Evolutionary conservation across 1,284 basidiomycete genomes (phyloP), one percentile per base, ranked within the genome.

Genomic region (Ustilago vetiveriae): DNA sequence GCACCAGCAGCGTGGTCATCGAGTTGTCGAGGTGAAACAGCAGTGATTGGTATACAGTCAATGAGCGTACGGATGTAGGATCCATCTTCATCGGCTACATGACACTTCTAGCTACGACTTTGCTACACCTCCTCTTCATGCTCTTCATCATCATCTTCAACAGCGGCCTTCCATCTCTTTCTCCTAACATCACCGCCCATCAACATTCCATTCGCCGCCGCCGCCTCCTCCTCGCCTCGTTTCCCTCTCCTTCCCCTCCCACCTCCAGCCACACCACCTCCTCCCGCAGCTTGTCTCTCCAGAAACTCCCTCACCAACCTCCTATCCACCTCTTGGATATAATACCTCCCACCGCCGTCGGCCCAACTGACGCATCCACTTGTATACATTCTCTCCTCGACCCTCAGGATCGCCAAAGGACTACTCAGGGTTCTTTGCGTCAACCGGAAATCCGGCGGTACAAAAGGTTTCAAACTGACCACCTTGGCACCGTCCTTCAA

Each of bases 381-480:
- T 1, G 60, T 65, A 44, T 78, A 80, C 26, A 22, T 29, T 16
- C 77, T 63, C 51, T 81, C 72, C 10, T 55, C 69, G 11, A 79
- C 73, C 36, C 72, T 55, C 38, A 81, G 49, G n/a, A 81, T 81
- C 21, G 80, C 80, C 29, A 74, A 50, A 2, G 79, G 77, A 32
- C 63, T 68, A 5, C 67, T 72, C 14, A 80, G 46, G 32, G 80
- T 74, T 81, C 58, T 76, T 73, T 75, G 84, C 50, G 83, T 85
- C 63, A 86, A 78, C 40, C 85, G 80, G 65, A 85, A 86, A 30
- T 84, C 83, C 21, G 83, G 82, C 3, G 83, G 82, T 19, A 86
- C 83, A 66, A 87, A 87, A 4, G 85, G 85, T 54, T 86, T 86
- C 21, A 87, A 76, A 17, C 83, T 84, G 53, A 87, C 83, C 36